Percentiles rank a stretch among this genome's conserved stretches.
These are phyloP conservation scores for Stramenopiles sp. DNA, from an alignment of 352 stramenopile species.

Conservation along the genomic window DNA sequence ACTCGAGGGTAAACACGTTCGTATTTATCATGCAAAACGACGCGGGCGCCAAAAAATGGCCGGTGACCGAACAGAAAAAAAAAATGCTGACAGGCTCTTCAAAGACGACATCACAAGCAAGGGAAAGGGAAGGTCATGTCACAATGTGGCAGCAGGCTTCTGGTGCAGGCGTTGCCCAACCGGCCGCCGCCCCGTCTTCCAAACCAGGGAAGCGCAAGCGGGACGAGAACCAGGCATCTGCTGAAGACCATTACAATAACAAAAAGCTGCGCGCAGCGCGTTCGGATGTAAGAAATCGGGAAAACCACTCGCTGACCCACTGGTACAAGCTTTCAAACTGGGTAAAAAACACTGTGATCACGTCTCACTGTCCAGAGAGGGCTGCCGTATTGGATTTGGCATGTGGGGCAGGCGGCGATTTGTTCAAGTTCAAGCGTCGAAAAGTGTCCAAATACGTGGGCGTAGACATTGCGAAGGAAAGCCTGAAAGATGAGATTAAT, in stretches of 20 bases:
- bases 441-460: constrained; percentile 80
- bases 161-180: neutral
- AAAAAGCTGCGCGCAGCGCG: neutral
- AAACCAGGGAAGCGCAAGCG: neutral
- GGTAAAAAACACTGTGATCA: neutral
- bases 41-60: constrained; percentile 26
- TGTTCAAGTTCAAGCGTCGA: constrained; percentile 80
- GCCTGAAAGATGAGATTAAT: constrained; percentile 54
- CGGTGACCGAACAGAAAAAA: neutral
- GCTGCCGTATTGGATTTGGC: constrained; percentile 75
- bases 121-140: neutral
- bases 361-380: neutral
- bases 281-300: neutral
- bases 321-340: neutral
- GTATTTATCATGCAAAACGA: constrained; percentile 85
- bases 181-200: neutral
- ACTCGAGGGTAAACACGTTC: constrained; percentile 78
- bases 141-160: neutral
- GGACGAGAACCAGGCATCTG: neutral
- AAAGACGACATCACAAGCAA: neutral
- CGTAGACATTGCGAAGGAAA: constrained; percentile 89
- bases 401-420: constrained; percentile 91
- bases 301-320: neutral
- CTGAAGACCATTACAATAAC: neutral
- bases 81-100: neutral